A percentile compares a stretch with the other conserved stretches of the same genome.
Conservation (phyloP, 1,284 basidiomycete genomes). For the Boletus smithii region DNA sequence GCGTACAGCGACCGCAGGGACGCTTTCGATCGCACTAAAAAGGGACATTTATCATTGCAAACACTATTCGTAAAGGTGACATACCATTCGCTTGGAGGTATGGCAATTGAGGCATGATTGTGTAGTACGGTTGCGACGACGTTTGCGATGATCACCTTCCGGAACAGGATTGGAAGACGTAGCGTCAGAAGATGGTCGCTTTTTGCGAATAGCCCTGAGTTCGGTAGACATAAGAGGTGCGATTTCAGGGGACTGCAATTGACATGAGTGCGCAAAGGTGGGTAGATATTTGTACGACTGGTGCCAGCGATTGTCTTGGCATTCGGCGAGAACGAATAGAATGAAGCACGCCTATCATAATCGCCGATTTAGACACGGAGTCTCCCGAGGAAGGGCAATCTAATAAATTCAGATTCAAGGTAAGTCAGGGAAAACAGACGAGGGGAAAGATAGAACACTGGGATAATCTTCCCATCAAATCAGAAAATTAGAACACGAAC, state of each 20-base stretch:
- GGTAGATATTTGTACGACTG: constrained; percentile 26
- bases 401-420: constrained; percentile 5
- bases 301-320: constrained; percentile 26
- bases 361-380: constrained; percentile 12
- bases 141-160: constrained; percentile 49
- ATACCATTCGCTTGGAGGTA: constrained; percentile 79
- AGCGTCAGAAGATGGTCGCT: constrained; percentile 22
- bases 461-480: constrained; percentile 22
- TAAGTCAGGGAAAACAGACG: constrained; percentile 10
- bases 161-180: constrained; percentile 19
- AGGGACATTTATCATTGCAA: neutral
- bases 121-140: constrained; percentile 63
- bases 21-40: constrained; percentile 66
- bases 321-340: constrained; percentile 8
- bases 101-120: constrained; percentile 67
- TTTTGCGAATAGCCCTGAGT: constrained; percentile 27
- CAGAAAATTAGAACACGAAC: constrained; percentile 20
- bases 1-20: constrained; percentile 71
- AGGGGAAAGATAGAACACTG: constrained; percentile 7
- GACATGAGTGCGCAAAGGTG: constrained; percentile 4
- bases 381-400: constrained; percentile 16
- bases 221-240: constrained; percentile 27
- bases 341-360: constrained; percentile 7
- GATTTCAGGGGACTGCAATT: constrained; percentile 1
- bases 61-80: constrained; percentile 16